Conservation (phyloP, 768 basidiomycete species). For the Macrolepiota albuminosa region DNA sequence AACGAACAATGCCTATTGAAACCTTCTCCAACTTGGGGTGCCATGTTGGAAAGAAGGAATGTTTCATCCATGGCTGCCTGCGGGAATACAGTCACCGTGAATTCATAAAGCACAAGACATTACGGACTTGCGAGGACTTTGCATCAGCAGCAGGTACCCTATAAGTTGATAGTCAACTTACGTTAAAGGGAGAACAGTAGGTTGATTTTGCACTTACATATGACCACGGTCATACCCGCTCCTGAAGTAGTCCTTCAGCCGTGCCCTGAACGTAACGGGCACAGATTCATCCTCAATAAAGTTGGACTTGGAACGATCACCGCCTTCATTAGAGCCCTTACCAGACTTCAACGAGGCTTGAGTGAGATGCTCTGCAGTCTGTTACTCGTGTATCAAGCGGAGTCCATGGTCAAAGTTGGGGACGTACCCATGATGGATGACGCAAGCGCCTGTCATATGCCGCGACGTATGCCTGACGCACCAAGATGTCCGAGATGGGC, state of each 20-base stretch:
- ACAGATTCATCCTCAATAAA: conserved; percentile 84
- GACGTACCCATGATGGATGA: conserved; percentile 88
- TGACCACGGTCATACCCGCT: conserved; percentile 97
- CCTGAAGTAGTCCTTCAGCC: conserved; percentile 82
- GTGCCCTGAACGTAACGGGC: conserved; percentile 75
- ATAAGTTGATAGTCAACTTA: neutral
- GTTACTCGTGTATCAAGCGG: neutral
- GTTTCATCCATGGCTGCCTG: conserved; percentile 97
- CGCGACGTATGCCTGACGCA: conserved; percentile 80
- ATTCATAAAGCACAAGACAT: neutral
- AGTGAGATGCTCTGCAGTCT: conserved; percentile 97
- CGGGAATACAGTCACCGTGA: conserved; percentile 19
- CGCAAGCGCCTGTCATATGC: conserved; percentile 87
- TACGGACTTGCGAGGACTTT: conserved; percentile 43
- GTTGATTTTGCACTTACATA: conserved; percentile 56
- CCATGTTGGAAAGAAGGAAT: conserved; percentile 91
- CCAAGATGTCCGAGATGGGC: conserved; percentile 75
- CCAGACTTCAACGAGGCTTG: conserved; percentile 57
- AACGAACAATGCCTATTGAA: conserved; percentile 93
- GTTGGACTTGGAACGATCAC: conserved; percentile 68
- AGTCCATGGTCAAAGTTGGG: neutral
- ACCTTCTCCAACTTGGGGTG: conserved; percentile 95
- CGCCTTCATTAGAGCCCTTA: conserved; percentile 28
- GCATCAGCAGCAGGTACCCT: conserved; percentile 98
- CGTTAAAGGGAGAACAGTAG: neutral